These are phyloP conservation scores for Ilyonectria destructans DNA, from an alignment of 2,329 filamentous ascomycete genomes.

Conservation along the genomic window DNA sequence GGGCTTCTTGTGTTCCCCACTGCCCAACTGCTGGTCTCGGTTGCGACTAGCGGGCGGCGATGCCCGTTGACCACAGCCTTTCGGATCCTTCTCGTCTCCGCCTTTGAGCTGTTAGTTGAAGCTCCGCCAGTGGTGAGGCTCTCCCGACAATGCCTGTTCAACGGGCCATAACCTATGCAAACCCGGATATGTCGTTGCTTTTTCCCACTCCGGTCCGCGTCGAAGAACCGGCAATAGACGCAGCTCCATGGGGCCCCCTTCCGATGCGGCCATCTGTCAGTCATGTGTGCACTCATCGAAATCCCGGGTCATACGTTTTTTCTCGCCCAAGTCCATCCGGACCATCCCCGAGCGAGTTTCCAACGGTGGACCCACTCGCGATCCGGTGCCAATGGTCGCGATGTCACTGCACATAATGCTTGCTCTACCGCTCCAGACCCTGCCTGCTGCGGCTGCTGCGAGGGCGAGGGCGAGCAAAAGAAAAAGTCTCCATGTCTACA, in stretches of 20 bases:
- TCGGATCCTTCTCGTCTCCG: neutral
- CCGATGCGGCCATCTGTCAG: conserved; percentile 33
- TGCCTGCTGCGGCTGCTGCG: neutral
- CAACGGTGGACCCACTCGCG: conserved; percentile 25
- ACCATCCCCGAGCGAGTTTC: conserved; percentile 34
- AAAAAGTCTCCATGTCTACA: conserved; percentile 16
- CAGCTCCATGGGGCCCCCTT: conserved; percentile 23
- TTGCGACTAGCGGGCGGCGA: conserved; percentile 12
- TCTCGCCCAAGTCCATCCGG: conserved; percentile 30
- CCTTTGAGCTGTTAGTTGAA: conserved; percentile 13
- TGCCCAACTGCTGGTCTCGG: conserved; percentile 27
- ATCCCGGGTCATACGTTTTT: conserved; percentile 47
- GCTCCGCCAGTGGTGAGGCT: conserved; percentile 29
- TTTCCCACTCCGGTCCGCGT: conserved; percentile 22
- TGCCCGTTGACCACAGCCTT: conserved; percentile 13
- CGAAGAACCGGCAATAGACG: conserved; percentile 8
- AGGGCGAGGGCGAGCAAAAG: conserved; percentile 9
- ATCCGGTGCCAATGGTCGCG: conserved; percentile 33
- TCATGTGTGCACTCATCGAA: conserved; percentile 35
- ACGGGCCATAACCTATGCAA: conserved; percentile 13
- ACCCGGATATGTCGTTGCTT: conserved; percentile 25
- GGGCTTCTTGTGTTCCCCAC: conserved; percentile 30
- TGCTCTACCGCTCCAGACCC: conserved; percentile 30
- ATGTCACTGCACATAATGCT: conserved; percentile 33
- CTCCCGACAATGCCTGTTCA: conserved; percentile 22